These are phyloP conservation scores for Rhodotorula sp. DNA, from an alignment of 1,284 basidiomycete genomes.

Conservation along the genomic window DNA sequence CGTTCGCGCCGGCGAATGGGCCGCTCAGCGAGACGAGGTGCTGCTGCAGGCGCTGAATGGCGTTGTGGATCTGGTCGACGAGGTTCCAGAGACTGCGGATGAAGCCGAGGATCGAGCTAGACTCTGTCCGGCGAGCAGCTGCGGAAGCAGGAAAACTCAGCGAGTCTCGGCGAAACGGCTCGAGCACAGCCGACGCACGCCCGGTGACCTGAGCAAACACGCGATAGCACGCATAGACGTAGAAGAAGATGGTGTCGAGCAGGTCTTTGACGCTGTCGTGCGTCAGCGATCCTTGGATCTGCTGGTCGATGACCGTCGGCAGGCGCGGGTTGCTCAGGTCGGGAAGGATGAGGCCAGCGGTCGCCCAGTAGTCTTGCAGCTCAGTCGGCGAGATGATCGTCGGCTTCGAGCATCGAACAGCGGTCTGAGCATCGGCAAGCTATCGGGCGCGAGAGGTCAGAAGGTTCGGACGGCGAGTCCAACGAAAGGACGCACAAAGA, in stretches of 20 bases:
- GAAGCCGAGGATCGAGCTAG: conserved; percentile 15
- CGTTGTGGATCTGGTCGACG: conserved; percentile 30
- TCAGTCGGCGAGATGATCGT: conserved; percentile 22
- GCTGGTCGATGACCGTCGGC: conserved; percentile 5
- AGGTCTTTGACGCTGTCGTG: background rate
- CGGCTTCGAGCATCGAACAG: conserved; percentile 11
- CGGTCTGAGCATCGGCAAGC: conserved; percentile 22
- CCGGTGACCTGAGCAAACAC: conserved; percentile 20
- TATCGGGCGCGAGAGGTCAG: background rate
- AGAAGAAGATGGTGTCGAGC: conserved; percentile 15
- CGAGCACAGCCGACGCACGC: conserved; percentile 6
- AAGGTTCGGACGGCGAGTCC: background rate
- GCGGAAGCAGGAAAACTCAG: background rate
- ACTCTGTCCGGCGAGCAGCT: conserved; percentile 17
- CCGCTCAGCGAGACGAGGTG: conserved; percentile 24
- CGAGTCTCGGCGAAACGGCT: no score
- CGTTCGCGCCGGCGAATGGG: background rate
- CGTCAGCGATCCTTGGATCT: background rate
- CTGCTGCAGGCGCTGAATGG: conserved; percentile 37
- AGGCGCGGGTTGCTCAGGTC: conserved; percentile 23
- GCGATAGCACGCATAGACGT: conserved; percentile 28
- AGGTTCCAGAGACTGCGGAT: conserved; percentile 30
- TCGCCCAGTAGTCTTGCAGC: conserved; percentile 26
- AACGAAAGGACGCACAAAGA: conserved; percentile 12
- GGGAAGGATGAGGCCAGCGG: conserved; percentile 17